These are phyloP conservation scores for Claviceps sp. DNA, from an alignment of 2,329 filamentous ascomycete genomes.

Conservation along the genomic window DNA sequence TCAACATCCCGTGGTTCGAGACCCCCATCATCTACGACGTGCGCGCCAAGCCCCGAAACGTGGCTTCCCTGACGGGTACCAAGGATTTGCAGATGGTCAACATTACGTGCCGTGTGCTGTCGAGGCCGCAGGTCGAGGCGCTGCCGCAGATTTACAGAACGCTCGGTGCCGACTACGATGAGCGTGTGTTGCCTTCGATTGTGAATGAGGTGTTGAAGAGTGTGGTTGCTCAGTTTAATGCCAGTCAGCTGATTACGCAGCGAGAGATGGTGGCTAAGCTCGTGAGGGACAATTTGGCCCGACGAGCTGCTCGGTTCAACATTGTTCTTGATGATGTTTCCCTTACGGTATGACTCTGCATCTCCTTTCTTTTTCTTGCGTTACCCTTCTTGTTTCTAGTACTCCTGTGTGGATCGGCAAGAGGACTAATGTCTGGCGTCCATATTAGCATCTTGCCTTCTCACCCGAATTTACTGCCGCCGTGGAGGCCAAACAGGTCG, in stretches of 20 bases:
- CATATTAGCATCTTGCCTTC: constrained; percentile 51
- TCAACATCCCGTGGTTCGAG: constrained; percentile 93
- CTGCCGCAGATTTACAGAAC: constrained; percentile 96
- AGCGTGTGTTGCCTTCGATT: constrained; percentile 90
- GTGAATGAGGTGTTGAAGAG: constrained; percentile 98
- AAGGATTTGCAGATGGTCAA: constrained; percentile 99
- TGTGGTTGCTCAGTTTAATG: constrained; percentile 97
- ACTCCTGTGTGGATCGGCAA: neutral
- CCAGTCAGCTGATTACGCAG: constrained; percentile 95
- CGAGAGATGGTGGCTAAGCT: constrained; percentile 89
- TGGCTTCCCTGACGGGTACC: constrained; percentile 91
- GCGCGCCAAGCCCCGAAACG: constrained; percentile 91
- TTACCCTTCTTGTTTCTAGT: neutral
- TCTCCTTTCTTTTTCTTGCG: constrained; percentile 14
- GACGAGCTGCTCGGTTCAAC: constrained; percentile 89
- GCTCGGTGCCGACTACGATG: constrained; percentile 89
- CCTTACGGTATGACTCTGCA: constrained; percentile 51
- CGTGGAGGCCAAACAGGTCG: constrained; percentile 61
- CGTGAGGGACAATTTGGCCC: constrained; percentile 84
- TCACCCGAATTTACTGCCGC: constrained; percentile 62
- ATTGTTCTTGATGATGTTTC: constrained; percentile 96
- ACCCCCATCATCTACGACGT: constrained; percentile 95
- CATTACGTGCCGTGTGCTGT: constrained; percentile 98
- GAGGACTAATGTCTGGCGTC: neutral
- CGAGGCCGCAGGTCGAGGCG: constrained; percentile 71